Evolutionary conservation across 208 protist species (phyloP), one percentile per base, ranked within the genome.

Genomic region (Crithidia bombi): DNA sequence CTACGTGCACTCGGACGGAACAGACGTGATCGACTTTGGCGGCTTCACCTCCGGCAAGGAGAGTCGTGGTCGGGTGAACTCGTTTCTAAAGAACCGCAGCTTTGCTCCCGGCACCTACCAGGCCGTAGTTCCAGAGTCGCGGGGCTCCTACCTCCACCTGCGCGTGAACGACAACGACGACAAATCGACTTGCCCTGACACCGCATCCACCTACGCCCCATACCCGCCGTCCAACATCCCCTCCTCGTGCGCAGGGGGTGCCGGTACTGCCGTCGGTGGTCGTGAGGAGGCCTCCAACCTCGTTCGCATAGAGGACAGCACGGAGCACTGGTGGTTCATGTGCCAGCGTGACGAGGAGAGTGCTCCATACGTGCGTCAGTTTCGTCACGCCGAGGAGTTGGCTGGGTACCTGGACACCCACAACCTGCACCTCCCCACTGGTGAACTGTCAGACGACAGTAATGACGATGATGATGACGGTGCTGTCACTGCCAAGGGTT

Each of bases 301-400:
- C 12, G 79, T 83, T 5, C 61, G 70, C 32, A 69, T 93, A 21
- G 88, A 91, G 44, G 84, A 90, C 56, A 74, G 62, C 17, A 57
- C 69, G 19, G 73, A 88, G 67, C 91, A 93, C 69, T 79, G 90
- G 58, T 96, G 91, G 91, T 51, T 96, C 14, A 74, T 96, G 55
- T 73, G 83, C 14, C 87, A 96, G 43, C 33, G 21, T 3, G 39
- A 71, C 26, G 68, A 73, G 35, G 73, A 65, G 30, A 58, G 52
- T 9, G 68, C 75, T 10, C 91, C 84, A 0, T 92, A 74, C 65
- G 91, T 82, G 15, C 86, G 83, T 4, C 79, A 85, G 36, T 92
- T 96, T 56, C 21, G 52, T 25, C 75, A 72, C 28, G 36, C 71
- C 0, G 72, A 67, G 12, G 74, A 79, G 15, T 79, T 96, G 41